Percentiles rank a stretch among this genome's conserved stretches.
Conservation (phyloP, 75 land plant species). For the Pinus albicaulis region DNA sequence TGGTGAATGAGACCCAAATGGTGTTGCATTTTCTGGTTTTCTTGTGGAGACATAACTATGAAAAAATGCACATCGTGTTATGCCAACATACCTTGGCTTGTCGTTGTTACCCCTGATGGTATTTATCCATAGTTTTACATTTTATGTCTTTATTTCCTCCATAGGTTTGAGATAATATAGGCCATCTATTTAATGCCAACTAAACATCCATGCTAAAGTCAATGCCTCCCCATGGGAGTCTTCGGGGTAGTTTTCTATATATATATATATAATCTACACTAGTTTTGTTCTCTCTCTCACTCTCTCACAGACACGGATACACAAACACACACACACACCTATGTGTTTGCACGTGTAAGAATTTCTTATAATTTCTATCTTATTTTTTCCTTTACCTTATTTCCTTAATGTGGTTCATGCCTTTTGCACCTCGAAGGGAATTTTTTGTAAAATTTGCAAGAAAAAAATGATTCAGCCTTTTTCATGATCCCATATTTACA, state of each 20-base stretch:
- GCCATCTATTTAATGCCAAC: slow-evolving; percentile 51
- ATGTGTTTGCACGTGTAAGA: not conserved
- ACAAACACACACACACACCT: too few species aligned
- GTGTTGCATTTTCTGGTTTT: slow-evolving; percentile 5
- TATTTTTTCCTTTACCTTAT: not conserved
- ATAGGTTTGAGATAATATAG: slow-evolving; percentile 63
- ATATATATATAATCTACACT: not conserved
- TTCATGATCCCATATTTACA: not conserved
- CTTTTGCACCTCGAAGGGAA: not conserved
- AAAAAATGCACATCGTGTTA: slow-evolving; percentile 3
- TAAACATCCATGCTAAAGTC: slow-evolving; percentile 52
- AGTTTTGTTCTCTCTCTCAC: not conserved
- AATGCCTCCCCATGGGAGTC: slow-evolving; percentile 26
- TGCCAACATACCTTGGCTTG: not conserved
- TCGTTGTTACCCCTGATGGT: not conserved
- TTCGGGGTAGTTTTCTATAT: slow-evolving; percentile 24
- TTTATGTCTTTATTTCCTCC: slow-evolving; percentile 19
- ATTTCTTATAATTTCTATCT: not conserved
- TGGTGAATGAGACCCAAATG: not conserved
- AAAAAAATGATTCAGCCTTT: not conserved
- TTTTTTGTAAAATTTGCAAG: not conserved
- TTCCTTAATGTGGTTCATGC: not conserved
- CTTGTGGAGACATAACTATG: not conserved
- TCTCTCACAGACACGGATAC: too few species aligned
- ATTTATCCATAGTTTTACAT: not conserved